phyloP scores from a whole-genome alignment of 345 rosid species.

The Acer negundo region DNA sequence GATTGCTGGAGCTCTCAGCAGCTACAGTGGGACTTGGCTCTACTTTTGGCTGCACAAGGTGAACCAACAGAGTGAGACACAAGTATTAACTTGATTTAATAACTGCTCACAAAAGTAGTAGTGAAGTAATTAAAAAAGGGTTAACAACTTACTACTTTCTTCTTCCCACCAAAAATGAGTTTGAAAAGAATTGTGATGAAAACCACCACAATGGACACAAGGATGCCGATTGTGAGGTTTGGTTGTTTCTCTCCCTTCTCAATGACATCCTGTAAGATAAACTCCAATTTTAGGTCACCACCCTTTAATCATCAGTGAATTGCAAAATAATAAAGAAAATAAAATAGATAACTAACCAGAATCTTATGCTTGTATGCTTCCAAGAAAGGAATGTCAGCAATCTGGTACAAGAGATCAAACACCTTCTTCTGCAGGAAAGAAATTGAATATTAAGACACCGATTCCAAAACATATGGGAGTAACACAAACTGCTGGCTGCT shows the following conservation, averaged over 20 bases:
- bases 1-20: slow-evolving; percentile 48
- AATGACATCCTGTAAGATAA: slow-evolving; percentile 51
- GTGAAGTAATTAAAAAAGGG: background rate
- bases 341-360: slow-evolving; percentile 40
- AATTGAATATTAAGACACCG: background rate
- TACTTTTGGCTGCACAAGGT: slow-evolving; percentile 34
- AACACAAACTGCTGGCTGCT: background rate
- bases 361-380: slow-evolving; percentile 58
- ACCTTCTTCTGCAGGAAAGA: slow-evolving; percentile 51
- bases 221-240: slow-evolving; percentile 44
- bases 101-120: background rate
- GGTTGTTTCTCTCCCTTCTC: slow-evolving; percentile 64
- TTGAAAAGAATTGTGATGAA: slow-evolving; percentile 28
- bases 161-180: slow-evolving; percentile 69
- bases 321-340: background rate
- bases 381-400: slow-evolving; percentile 74
- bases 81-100: background rate
- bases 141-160: slow-evolving; percentile 40
- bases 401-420: slow-evolving; percentile 66
- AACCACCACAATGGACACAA: slow-evolving; percentile 35
- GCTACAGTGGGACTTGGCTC: slow-evolving; percentile 42
- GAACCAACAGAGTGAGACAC: background rate
- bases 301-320: background rate
- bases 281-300: slow-evolving; percentile 2
- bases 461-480: background rate